A percentile compares a stretch with the other conserved stretches of the same genome.
phyloP scores from a whole-genome alignment of 2,329 filamentous ascomycete genomes.

The Aphanocladium album region DNA sequence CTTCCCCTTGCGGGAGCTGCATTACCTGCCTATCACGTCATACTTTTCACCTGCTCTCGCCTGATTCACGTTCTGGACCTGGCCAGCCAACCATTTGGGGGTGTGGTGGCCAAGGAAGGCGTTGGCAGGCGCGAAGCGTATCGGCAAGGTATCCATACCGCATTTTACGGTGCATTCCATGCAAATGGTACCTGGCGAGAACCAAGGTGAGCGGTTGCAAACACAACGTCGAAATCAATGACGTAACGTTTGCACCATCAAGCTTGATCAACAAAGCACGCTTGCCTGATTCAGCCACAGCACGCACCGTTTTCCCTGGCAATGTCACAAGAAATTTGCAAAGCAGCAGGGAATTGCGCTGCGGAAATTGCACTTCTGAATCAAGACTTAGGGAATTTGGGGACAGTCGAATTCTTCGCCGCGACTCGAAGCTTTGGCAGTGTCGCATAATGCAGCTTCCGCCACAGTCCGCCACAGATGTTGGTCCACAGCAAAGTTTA shows the following conservation, averaged over 20 bases:
- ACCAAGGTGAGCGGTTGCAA: neutral
- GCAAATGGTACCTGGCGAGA: neutral
- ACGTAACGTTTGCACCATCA: constrained; percentile 6
- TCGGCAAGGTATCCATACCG: neutral
- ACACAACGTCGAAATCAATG: constrained; percentile 5
- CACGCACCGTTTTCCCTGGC: neutral
- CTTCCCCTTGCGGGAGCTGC: neutral
- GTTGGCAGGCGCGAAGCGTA: neutral
- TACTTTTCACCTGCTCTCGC: constrained; percentile 10
- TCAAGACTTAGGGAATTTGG: neutral
- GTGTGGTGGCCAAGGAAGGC: neutral
- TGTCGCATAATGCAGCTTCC: neutral
- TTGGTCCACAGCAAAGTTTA: neutral
- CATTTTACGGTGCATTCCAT: neutral
- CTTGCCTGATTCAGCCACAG: neutral
- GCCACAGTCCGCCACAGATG: neutral
- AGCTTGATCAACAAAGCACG: neutral
- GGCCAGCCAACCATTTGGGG: neutral
- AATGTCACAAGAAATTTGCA: neutral
- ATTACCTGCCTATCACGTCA: constrained; percentile 12
- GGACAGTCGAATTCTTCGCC: too few relatives aligned
- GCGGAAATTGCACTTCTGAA: neutral
- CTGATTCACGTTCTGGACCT: constrained; percentile 7
- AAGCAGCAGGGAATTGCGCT: neutral
- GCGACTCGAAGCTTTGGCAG: too few relatives aligned